Percentiles rank a stretch among this genome's conserved stretches.
phyloP scores from a whole-genome alignment of 2,329 filamentous ascomycete genomes.

The Reticulascus tulasneorum region DNA sequence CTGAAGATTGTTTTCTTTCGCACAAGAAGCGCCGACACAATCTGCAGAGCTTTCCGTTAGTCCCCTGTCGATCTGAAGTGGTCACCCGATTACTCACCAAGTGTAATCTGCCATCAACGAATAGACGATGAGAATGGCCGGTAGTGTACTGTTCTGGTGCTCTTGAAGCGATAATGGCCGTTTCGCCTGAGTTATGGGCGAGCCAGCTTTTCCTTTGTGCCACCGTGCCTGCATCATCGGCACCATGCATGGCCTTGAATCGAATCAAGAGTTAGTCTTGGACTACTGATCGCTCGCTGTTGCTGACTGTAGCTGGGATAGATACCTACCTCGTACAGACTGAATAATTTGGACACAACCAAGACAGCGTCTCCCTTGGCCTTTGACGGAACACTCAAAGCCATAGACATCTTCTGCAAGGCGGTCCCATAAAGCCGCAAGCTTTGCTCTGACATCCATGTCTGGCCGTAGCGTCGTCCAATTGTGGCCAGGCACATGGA shows the following conservation, averaged over 20 bases:
- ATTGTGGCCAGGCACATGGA: constrained; percentile 18
- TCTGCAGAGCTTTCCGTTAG: neutral
- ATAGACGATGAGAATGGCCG: constrained; percentile 16
- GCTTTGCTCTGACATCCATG: constrained; percentile 14
- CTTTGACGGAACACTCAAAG: constrained; percentile 7
- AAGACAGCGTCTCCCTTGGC: constrained; percentile 10
- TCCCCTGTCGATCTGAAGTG: too few species aligned
- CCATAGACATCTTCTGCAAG: constrained; percentile 9
- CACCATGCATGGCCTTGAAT: too few species aligned
- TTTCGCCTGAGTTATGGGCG: constrained; percentile 12
- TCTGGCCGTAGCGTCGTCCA: constrained; percentile 15
- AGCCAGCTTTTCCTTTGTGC: constrained; percentile 16
- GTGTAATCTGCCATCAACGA: constrained; percentile 17
- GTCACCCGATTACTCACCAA: constrained; percentile 11
- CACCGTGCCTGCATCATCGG: constrained; percentile 7
- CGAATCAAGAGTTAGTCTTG: constrained; percentile 15
- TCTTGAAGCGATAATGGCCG: constrained; percentile 8
- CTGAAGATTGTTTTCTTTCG: constrained; percentile 22
- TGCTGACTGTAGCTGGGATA: neutral
- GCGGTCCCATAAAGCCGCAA: constrained; percentile 17
- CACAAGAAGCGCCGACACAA: constrained; percentile 13
- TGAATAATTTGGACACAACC: constrained; percentile 9
- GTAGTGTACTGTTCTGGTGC: constrained; percentile 3
- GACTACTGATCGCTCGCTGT: neutral
- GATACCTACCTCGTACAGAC: constrained; percentile 19